Conservation (phyloP, 768 basidiomycete species). For the Lactarius quietus region DNA sequence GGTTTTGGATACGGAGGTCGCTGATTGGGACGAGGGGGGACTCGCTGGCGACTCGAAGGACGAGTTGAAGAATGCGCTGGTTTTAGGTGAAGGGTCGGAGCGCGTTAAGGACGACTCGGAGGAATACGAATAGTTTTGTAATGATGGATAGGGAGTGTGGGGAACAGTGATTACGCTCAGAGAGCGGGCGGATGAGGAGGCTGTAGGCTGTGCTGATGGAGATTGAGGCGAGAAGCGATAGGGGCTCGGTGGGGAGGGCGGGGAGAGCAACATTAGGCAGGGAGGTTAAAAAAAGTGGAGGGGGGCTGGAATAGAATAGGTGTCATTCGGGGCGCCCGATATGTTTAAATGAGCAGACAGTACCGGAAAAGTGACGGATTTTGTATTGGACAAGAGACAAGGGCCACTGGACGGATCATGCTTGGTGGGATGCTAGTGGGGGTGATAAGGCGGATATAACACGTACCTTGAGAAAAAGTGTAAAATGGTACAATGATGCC, state of each 20-base stretch:
- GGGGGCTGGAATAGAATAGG: background rate
- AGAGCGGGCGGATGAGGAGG: constrained; percentile 9
- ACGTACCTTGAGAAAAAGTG: constrained; percentile 7
- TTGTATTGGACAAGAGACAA: background rate
- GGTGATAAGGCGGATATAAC: background rate
- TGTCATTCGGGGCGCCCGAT: background rate
- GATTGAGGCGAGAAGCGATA: constrained; percentile 18
- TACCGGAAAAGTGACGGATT: background rate
- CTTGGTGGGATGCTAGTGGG: background rate
- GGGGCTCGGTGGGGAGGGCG: constrained; percentile 14
- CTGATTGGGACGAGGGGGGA: constrained; percentile 12
- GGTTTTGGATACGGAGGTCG: constrained; percentile 20
- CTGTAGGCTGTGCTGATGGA: background rate
- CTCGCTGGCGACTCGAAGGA: constrained; percentile 14
- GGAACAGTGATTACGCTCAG: constrained; percentile 10
- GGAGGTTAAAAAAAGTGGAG: constrained; percentile 2
- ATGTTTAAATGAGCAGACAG: background rate
- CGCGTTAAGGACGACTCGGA: constrained; percentile 10
- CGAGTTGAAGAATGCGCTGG: constrained; percentile 23
- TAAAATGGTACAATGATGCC: constrained; percentile 17
- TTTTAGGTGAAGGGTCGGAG: constrained; percentile 22
- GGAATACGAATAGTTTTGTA: constrained; percentile 15
- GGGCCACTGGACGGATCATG: background rate
- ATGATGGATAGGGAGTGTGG: background rate
- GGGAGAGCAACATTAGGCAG: constrained; percentile 24